A percentile compares a stretch with the other conserved stretches of the same genome.
Conservation (phyloP, 1,284 basidiomycete species). For the Grifola frondosa region DNA sequence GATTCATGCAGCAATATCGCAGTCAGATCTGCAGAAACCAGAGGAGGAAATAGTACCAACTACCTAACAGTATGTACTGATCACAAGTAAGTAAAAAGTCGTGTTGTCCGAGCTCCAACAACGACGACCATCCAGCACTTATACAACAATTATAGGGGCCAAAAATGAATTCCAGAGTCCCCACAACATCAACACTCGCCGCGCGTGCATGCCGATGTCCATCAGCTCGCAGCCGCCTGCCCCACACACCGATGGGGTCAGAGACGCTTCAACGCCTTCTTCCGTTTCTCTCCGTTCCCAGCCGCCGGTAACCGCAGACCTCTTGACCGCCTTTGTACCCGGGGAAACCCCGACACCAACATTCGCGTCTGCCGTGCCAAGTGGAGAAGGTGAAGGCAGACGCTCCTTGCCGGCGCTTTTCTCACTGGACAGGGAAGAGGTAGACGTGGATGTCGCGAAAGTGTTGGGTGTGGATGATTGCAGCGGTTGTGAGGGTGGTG, state of each 20-base stretch:
- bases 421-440: conserved; percentile 39
- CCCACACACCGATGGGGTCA: conserved; percentile 36
- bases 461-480: conserved; percentile 40
- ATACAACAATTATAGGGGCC: too few relatives aligned
- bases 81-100: too few relatives aligned
- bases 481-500: conserved; percentile 33
- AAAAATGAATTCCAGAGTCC: too few relatives aligned
- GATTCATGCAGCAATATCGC: too few relatives aligned
- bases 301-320: conserved; percentile 52
- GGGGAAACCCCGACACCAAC: conserved; percentile 43
- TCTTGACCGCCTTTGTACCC: conserved; percentile 61
- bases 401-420: conserved; percentile 55
- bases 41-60: too few relatives aligned
- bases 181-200: too few relatives aligned
- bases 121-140: too few relatives aligned
- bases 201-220: too few relatives aligned
- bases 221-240: too few relatives aligned
- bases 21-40: too few relatives aligned
- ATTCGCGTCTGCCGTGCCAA: conserved; percentile 69
- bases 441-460: conserved; percentile 32
- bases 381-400: conserved; percentile 59
- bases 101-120: too few relatives aligned
- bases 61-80: too few relatives aligned
- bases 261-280: conserved; percentile 80
- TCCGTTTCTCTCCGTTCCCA: conserved; percentile 73